Evolutionary conservation across 257 asterid genomes (phyloP), one percentile per base, ranked within the genome.

Genomic region (Lithospermum erythrorhizon): DNA sequence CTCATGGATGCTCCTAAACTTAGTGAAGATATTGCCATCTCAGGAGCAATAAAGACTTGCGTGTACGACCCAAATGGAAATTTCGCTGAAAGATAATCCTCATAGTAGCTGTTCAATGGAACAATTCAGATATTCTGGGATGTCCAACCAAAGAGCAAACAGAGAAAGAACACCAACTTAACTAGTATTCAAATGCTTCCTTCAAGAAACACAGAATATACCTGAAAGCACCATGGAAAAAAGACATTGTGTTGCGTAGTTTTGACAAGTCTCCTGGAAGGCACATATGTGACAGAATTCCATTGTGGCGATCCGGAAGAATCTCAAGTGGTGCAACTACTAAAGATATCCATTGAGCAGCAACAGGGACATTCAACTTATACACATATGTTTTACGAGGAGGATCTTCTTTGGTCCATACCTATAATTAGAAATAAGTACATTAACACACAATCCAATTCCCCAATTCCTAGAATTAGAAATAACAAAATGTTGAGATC

Each of bases 41-140:
- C 99, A 61, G 99, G 89, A 66, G 91, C 71, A 37, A 93, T 68
- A 73, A 93, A 93, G 58, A 86, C 86, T 83, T 93, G 99, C 55
- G 77, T 68, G 78, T 93, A 93, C 30, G 96, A 86, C 66, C 97
- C 97, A 80, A 93, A 93, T 59, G 99, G 99, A 87, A 86, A 89
- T 64, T 84, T 60, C 30, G 94, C 85, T 67, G 94, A 81, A 53
- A 93, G 95, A 71, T 89, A 87, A 65, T 87, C 95, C 79, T 86
- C 99, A 63, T 93, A 93, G 63, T 81, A 79, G 75, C 99, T 93
- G 89, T 77, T 71, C 47, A 69, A 65, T 74, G 66, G 65, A 41
- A 41, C 49, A 11, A 41, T 41, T 41, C 49, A 41, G 49, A 41
- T 11, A 41, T 41, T 41, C 49, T 41, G 49, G 5, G 1, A 41